Conservation (phyloP, 768 basidiomycete species). For the Trametes maxima region DNA sequence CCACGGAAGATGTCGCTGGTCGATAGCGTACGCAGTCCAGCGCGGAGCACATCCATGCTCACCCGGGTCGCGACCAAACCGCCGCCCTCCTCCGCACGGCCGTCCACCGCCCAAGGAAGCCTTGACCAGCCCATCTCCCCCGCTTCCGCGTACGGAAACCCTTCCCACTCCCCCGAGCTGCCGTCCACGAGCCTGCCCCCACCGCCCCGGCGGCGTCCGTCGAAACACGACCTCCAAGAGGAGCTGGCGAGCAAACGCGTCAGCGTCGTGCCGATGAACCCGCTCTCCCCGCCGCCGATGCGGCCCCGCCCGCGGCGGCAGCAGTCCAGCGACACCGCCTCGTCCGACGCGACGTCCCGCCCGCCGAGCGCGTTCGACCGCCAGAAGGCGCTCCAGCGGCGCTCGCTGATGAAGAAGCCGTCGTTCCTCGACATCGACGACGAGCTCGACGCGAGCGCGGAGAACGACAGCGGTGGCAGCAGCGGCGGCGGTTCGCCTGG, state of each 20-base stretch:
- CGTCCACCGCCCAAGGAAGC: slow-evolving; percentile 40
- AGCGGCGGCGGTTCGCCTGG: slow-evolving; percentile 8
- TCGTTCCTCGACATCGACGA: slow-evolving; percentile 72
- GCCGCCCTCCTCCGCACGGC: slow-evolving; percentile 32
- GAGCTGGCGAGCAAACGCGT: slow-evolving; percentile 17
- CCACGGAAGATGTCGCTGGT: slow-evolving; percentile 1
- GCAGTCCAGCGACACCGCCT: slow-evolving; percentile 3
- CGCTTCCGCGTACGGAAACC: slow-evolving; percentile 13
- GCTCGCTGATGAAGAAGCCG: slow-evolving; percentile 64
- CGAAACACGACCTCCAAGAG: slow-evolving; percentile 34
- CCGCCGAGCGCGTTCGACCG: slow-evolving; percentile 33
- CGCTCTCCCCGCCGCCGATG: slow-evolving; percentile 42
- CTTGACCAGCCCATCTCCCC: slow-evolving; percentile 31
- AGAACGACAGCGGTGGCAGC: slow-evolving; percentile 9
- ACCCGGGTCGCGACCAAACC: slow-evolving; percentile 6
- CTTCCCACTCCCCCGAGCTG: slow-evolving; percentile 35
- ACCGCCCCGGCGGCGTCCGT: slow-evolving; percentile 41
- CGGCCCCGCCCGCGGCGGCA: slow-evolving; percentile 18
- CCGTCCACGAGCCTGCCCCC: slow-evolving; percentile 46
- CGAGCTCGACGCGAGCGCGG: slow-evolving; percentile 26
- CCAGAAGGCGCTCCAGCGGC: slow-evolving; percentile 33
- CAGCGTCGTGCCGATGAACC: slow-evolving; percentile 37
- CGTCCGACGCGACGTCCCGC: slow-evolving; percentile 10
- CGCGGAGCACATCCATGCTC: slow-evolving; percentile 20
- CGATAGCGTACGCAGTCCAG: slow-evolving; percentile 17